Evolutionary conservation across 257 asterid species (phyloP).

Genomic region (Penstemon newberryi): DNA sequence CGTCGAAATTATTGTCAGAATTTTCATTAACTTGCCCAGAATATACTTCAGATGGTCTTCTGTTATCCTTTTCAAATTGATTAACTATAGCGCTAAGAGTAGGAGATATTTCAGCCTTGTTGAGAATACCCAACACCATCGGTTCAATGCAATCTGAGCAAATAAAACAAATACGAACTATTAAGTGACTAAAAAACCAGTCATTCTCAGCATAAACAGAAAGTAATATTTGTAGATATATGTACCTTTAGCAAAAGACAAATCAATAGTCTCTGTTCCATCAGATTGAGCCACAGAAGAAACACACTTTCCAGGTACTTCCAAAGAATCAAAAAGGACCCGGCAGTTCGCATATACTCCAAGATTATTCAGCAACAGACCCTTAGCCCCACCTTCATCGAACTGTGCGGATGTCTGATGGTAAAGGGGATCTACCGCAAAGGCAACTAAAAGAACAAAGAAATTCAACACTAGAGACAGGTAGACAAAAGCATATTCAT

Average conservation of each 20-base stretch:
- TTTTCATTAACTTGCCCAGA: slow-evolving; percentile 49
- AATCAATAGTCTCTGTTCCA: slow-evolving; percentile 54
- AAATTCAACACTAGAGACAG: slow-evolving; percentile 16
- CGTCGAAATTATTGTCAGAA: slow-evolving; percentile 36
- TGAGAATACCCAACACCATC: slow-evolving; percentile 67
- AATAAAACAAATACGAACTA: slow-evolving; percentile 26
- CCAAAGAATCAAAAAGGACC: slow-evolving; percentile 92
- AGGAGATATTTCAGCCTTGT: slow-evolving; percentile 72
- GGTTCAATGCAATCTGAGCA: slow-evolving; percentile 66
- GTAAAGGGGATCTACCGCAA: slow-evolving; percentile 96
- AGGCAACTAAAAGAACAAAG: slow-evolving; percentile 57
- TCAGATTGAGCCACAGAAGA: slow-evolving; percentile 40
- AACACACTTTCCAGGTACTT: slow-evolving; percentile 80
- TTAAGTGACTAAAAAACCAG: slow-evolving; percentile 5
- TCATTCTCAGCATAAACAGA: slow-evolving; percentile 9
- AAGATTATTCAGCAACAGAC: slow-evolving; percentile 86
- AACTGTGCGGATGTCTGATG: slow-evolving; percentile 99
- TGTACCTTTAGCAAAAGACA: slow-evolving; percentile 84
- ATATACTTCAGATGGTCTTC: slow-evolving; percentile 52
- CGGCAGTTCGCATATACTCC: slow-evolving; percentile 87
- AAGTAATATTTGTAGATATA: slow-evolving; percentile 14
- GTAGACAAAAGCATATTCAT: background rate
- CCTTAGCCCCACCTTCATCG: slow-evolving; percentile 99
- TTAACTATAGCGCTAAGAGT: slow-evolving; percentile 63
- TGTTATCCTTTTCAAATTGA: slow-evolving; percentile 65